Conservation (phyloP, 139 green algal species). For the Chlorella sp. region DNA sequence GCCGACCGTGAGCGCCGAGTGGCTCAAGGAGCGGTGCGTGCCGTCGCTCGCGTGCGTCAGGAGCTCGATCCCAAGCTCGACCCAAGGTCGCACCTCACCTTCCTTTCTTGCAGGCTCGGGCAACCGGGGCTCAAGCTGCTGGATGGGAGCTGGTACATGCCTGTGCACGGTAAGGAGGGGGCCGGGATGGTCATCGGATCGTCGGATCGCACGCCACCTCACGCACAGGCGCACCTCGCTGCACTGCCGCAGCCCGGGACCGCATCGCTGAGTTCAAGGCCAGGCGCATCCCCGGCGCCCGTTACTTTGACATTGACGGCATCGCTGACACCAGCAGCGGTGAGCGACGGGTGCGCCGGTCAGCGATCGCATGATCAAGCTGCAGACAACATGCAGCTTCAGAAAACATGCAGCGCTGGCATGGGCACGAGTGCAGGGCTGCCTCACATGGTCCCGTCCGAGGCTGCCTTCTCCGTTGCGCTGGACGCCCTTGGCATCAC, state of each 20-base stretch:
- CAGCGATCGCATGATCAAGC: too few relatives aligned
- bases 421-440: too few relatives aligned
- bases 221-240: neutral
- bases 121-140: constrained; percentile 50
- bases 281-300: constrained; percentile 59
- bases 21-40: constrained; percentile 38
- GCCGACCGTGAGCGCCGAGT: constrained; percentile 31
- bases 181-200: neutral
- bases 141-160: constrained; percentile 74
- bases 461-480: constrained; percentile 72
- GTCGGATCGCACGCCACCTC: neutral
- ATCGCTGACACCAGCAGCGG: constrained; percentile 25
- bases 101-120: constrained; percentile 25
- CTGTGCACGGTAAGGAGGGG: constrained; percentile 13
- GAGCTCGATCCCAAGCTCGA: too few relatives aligned
- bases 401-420: too few relatives aligned
- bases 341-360: too few relatives aligned
- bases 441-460: constrained; percentile 72
- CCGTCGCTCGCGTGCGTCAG: neutral
- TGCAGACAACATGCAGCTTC: too few relatives aligned
- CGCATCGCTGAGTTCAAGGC: constrained; percentile 50
- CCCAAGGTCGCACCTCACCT: neutral
- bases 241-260: constrained; percentile 28
- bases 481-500: constrained; percentile 73
- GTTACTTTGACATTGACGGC: constrained; percentile 70